These are phyloP conservation scores for Arabidopsis hybrid DNA, from an alignment of 441 rosid genomes.

Conservation along the genomic window DNA sequence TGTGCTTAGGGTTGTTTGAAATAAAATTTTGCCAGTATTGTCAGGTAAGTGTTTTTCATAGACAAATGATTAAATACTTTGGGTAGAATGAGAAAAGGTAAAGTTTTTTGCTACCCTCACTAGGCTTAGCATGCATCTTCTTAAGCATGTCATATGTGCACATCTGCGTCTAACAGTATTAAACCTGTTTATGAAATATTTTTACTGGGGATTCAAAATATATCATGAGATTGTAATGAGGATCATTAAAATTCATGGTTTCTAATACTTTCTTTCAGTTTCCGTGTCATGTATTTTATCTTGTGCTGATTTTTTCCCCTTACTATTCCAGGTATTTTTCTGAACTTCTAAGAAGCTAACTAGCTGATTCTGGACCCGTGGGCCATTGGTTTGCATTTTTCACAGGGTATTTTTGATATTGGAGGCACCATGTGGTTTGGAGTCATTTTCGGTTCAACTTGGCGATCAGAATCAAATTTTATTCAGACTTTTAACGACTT, in stretches of 20 bases:
- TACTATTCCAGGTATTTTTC: slow-evolving; percentile 98
- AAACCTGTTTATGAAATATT: background rate
- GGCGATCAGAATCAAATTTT: slow-evolving; percentile 41
- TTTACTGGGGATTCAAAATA: background rate
- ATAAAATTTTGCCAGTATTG: no score
- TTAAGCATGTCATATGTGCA: background rate
- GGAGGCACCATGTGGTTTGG: slow-evolving; percentile 50
- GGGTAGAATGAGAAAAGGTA: background rate
- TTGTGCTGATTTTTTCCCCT: slow-evolving; percentile 66
- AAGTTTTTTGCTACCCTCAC: background rate
- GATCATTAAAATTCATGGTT: background rate
- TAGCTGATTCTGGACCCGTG: slow-evolving; percentile 90
- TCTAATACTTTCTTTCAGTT: background rate
- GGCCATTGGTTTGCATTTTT: slow-evolving; percentile 95
- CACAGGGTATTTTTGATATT: slow-evolving; percentile 70
- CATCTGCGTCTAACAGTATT: background rate
- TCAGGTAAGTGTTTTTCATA: slow-evolving; percentile 13
- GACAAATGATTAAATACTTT: background rate
- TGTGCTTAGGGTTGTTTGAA: no score
- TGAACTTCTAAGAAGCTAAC: slow-evolving; percentile 98
- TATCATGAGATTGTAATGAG: background rate
- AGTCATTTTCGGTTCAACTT: slow-evolving; percentile 45
- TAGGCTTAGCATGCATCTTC: slow-evolving; percentile 6
- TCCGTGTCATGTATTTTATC: slow-evolving; percentile 19
- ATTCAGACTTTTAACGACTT: background rate